phyloP scores from a whole-genome alignment of 1,284 basidiomycete genomes.

The Vanrija humicola region DNA sequence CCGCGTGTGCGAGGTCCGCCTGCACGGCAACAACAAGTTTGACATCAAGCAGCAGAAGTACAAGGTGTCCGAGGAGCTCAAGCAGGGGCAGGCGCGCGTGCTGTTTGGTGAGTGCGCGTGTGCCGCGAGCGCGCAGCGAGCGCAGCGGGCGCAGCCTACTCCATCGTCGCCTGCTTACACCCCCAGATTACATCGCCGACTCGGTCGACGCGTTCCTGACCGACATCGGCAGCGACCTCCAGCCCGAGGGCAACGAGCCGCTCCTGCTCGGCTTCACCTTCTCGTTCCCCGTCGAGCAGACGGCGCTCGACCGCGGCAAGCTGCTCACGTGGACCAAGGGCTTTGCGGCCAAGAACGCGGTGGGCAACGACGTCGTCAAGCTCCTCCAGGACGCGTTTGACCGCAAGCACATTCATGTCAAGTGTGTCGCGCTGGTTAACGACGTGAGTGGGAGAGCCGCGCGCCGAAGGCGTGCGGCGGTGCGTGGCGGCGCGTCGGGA shows the following conservation, averaged over 20 bases:
- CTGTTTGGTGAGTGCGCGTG: slow-evolving; percentile 65
- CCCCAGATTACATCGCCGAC: slow-evolving; percentile 89
- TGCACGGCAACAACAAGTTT: slow-evolving; percentile 87
- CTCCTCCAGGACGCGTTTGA: slow-evolving; percentile 91
- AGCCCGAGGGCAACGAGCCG: slow-evolving; percentile 49
- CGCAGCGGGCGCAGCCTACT: no score
- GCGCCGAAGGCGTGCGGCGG: no score
- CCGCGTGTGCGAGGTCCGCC: slow-evolving; percentile 88
- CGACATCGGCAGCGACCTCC: slow-evolving; percentile 53
- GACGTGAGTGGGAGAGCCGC: slow-evolving; percentile 60
- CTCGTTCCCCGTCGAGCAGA: slow-evolving; percentile 95
- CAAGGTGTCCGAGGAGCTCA: slow-evolving; percentile 82
- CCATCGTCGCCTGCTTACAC: slow-evolving; percentile 6
- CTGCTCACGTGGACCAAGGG: slow-evolving; percentile 98
- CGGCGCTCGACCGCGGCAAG: slow-evolving; percentile 81
- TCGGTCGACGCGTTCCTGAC: slow-evolving; percentile 92
- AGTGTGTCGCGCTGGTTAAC: slow-evolving; percentile 91
- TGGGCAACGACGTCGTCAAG: slow-evolving; percentile 87
- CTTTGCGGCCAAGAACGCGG: slow-evolving; percentile 82
- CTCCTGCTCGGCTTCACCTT: slow-evolving; percentile 89
- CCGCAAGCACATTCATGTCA: slow-evolving; percentile 87
- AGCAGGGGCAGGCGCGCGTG: slow-evolving; percentile 76
- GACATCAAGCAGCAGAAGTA: slow-evolving; percentile 88
- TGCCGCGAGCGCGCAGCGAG: no score
- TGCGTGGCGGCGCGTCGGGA: no score